Evolutionary conservation across 2,329 filamentous ascomycete species (phyloP).

Genomic region (Ascochyta lentis): DNA sequence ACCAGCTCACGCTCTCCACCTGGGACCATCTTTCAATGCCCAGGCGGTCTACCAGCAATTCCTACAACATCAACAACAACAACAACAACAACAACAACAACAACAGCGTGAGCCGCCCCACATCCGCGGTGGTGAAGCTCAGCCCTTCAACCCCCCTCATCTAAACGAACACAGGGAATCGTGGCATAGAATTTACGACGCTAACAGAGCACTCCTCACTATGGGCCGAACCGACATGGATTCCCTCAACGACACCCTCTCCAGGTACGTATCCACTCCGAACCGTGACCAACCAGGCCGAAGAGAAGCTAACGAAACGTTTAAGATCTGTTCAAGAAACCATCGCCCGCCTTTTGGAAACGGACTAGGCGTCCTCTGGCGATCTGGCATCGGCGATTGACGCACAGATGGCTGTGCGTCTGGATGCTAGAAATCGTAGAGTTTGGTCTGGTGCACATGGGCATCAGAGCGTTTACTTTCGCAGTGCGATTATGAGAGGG

Average conservation of each 20-base stretch:
- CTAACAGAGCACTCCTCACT: not conserved
- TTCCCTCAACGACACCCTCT: not conserved
- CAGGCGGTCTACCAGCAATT: not conserved
- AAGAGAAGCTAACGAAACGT: not conserved
- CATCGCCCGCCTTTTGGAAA: not conserved
- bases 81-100: not conserved
- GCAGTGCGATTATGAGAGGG: no score
- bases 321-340: not conserved
- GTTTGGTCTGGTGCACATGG: not conserved
- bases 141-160: not conserved
- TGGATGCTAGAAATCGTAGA: not conserved
- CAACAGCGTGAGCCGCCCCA: not conserved
- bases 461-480: no score
- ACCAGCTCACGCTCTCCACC: not conserved
- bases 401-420: not conserved
- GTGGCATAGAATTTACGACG: not conserved
- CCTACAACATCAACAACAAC: not conserved
- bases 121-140: not conserved
- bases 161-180: not conserved
- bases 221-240: not conserved
- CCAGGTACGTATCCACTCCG: not conserved
- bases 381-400: not conserved
- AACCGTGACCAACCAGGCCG: not conserved
- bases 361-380: not conserved
- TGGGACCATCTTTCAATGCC: not conserved